These are phyloP conservation scores for Cyclostephanos tholiformis DNA, from an alignment of 108 stramenopile genomes.

Conservation along the genomic window DNA sequence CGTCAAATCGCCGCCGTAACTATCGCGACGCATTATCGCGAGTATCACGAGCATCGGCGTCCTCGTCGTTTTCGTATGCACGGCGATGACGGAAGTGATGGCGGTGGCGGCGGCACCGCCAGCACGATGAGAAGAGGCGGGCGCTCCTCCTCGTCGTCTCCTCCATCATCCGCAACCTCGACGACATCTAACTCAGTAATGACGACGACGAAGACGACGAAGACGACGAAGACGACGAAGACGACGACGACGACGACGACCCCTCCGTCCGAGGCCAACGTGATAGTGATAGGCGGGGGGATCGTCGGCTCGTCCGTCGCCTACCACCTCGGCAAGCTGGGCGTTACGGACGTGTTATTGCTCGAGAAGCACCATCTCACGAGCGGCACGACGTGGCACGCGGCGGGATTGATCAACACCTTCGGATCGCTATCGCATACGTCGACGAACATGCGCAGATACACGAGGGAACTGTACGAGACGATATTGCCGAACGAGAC, in stretches of 20 bases:
- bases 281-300: slow-evolving; percentile 79
- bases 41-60: too few relatives aligned
- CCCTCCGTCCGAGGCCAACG: slow-evolving; percentile 52
- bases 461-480: slow-evolving; percentile 66
- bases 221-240: too few relatives aligned
- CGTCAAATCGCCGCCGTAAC: too few relatives aligned
- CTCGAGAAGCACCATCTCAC: slow-evolving; percentile 69
- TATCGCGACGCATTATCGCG: too few relatives aligned
- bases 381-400: slow-evolving; percentile 85
- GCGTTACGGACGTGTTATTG: slow-evolving; percentile 61
- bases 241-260: background rate
- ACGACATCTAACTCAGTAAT: too few relatives aligned
- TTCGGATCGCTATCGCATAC: slow-evolving; percentile 55
- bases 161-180: background rate
- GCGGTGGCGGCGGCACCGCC: too few relatives aligned
- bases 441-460: slow-evolving; percentile 55
- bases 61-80: too few relatives aligned
- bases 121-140: too few relatives aligned
- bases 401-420: slow-evolving; percentile 81
- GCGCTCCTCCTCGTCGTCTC: too few relatives aligned
- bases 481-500: slow-evolving; percentile 68
- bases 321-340: slow-evolving; percentile 69
- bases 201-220: too few relatives aligned
- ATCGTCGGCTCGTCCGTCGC: slow-evolving; percentile 81
- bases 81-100: too few relatives aligned